Percentiles rank a stretch among this genome's conserved stretches.
Conservation (phyloP, 192 early-diverging fungal species). For the Chytriomyces confervae region DNA sequence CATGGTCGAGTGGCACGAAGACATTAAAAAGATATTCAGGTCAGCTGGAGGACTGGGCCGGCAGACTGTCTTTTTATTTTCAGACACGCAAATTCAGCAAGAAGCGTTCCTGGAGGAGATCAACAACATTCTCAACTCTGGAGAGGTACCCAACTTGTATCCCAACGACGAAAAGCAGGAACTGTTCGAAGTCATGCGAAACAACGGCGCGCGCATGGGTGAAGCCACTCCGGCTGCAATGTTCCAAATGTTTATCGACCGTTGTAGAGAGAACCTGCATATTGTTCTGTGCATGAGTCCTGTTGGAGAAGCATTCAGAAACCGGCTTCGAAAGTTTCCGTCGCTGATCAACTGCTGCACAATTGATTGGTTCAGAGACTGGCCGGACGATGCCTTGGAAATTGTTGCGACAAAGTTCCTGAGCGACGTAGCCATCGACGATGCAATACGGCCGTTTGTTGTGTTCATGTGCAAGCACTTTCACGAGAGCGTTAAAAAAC, state of each 20-base stretch:
- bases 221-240: conserved; percentile 56
- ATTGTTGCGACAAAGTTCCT: conserved; percentile 65
- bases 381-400: conserved; percentile 65
- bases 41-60: conserved; percentile 58
- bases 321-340: conserved; percentile 62
- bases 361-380: conserved; percentile 69
- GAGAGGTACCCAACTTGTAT: conserved; percentile 66
- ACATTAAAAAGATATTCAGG: conserved; percentile 63
- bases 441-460: conserved; percentile 52
- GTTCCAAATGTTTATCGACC: conserved; percentile 57
- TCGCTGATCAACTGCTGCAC: conserved; percentile 68
- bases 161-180: conserved; percentile 65
- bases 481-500: conserved; percentile 57
- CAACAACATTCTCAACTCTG: conserved; percentile 66
- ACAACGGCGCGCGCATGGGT: conserved; percentile 39
- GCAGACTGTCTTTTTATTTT: conserved; percentile 64
- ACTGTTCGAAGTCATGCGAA: conserved; percentile 61
- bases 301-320: conserved; percentile 66
- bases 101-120: conserved; percentile 69
- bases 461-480: conserved; percentile 67
- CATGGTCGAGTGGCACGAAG: conserved; percentile 63
- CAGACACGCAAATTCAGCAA: conserved; percentile 67
- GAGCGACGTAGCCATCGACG: conserved; percentile 57
- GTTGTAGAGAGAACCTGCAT: conserved; percentile 65
- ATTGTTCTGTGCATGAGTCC: conserved; percentile 64